Evolutionary conservation across 2,329 filamentous ascomycete genomes (phyloP).

Genomic region (Sodiomyces alkalinus): DNA sequence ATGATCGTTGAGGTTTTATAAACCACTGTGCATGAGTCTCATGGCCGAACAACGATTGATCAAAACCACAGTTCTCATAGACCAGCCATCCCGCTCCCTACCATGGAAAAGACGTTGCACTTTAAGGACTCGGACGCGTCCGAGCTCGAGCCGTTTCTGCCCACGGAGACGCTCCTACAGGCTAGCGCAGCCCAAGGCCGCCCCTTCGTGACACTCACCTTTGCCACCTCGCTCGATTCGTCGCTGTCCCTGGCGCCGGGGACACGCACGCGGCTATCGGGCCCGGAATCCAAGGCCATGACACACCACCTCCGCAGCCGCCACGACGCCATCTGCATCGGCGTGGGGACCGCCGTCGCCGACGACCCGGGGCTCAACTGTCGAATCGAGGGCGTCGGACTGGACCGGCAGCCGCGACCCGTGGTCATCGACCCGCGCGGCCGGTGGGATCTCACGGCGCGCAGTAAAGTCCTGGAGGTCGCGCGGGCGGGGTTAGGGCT

Average conservation of each 20-base stretch:
- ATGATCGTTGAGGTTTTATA: too few species aligned
- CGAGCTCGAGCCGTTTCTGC: conserved; percentile 15
- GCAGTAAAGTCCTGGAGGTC: conserved; percentile 51
- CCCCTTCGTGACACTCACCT: conserved; percentile 65
- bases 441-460: conserved; percentile 50
- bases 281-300: conserved; percentile 74
- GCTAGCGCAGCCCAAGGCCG: conserved; percentile 6
- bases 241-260: conserved; percentile 63
- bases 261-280: conserved; percentile 69
- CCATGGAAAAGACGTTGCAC: conserved; percentile 12
- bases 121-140: conserved; percentile 11
- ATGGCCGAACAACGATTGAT: too few species aligned
- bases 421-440: conserved; percentile 66
- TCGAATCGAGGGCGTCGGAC: conserved; percentile 46
- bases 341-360: conserved; percentile 67
- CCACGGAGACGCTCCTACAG: conserved; percentile 4
- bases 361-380: conserved; percentile 82
- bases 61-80: too few species aligned
- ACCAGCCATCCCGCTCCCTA: conserved; percentile 1
- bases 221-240: conserved; percentile 79
- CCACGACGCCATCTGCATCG: conserved; percentile 75
- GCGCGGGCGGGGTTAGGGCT: conserved; percentile 50
- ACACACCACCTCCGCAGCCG: conserved; percentile 76
- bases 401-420: conserved; percentile 54
- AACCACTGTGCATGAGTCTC: too few species aligned